These are phyloP conservation scores for Coemansia sp. DNA, from an alignment of 192 early-diverging fungal genomes.

Conservation along the genomic window DNA sequence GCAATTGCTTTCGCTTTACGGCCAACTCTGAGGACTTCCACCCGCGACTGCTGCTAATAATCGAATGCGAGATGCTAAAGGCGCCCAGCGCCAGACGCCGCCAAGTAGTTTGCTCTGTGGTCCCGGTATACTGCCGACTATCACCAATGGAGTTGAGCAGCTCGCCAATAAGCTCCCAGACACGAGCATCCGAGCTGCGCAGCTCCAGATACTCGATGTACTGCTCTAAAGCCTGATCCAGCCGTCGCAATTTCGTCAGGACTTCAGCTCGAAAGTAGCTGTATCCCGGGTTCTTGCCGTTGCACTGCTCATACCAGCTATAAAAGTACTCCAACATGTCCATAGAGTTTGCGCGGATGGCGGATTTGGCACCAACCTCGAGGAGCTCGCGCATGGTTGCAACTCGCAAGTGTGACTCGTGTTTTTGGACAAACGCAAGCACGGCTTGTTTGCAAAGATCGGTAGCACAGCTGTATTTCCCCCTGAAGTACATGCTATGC, in stretches of 20 bases:
- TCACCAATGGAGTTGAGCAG: constrained; percentile 10
- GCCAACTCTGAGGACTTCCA: constrained; percentile 26
- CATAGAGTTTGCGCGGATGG: constrained; percentile 14
- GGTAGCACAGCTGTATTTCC: neutral
- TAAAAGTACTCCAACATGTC: constrained; percentile 24
- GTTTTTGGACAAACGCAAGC: constrained; percentile 5
- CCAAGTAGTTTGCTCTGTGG: neutral
- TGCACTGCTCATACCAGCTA: constrained; percentile 35
- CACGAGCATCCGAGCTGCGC: constrained; percentile 34
- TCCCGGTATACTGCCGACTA: neutral
- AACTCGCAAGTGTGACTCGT: neutral
- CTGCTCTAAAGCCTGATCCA: constrained; percentile 25
- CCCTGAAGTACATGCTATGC: constrained; percentile 40
- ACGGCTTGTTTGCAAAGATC: constrained; percentile 28
- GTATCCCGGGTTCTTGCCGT: constrained; percentile 45
- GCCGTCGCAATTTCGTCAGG: constrained; percentile 14
- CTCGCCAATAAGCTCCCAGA: constrained; percentile 46
- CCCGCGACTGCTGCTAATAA: constrained; percentile 26
- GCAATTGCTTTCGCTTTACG: constrained; percentile 19
- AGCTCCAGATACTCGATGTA: constrained; percentile 27
- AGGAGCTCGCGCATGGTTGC: constrained; percentile 39
- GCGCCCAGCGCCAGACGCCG: constrained; percentile 27
- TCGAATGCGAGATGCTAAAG: constrained; percentile 18
- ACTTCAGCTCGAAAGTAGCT: constrained; percentile 29
- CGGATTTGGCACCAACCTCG: constrained; percentile 41